Percentiles rank a stretch among this genome's conserved stretches.
Conservation (phyloP, 352 stramenopile genomes). For the Globisporangium parvum region DNA sequence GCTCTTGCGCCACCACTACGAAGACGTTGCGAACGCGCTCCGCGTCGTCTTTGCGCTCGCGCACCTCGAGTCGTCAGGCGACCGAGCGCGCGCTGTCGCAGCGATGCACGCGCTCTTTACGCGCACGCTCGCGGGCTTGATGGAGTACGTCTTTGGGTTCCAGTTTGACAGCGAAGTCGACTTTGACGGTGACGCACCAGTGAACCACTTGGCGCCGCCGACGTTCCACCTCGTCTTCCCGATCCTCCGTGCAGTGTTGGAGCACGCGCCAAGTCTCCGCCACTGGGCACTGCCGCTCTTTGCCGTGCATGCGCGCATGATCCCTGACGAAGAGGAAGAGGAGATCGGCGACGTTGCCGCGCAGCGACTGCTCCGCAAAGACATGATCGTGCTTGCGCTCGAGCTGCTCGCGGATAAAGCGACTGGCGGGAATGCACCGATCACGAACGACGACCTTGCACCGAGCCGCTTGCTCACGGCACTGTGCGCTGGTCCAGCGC, state of each 20-base stretch:
- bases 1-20: conserved; percentile 56
- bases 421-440: conserved; percentile 38
- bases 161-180: conserved; percentile 76
- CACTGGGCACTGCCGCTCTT: conserved; percentile 73
- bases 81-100: conserved; percentile 28
- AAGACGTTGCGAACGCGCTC: conserved; percentile 55
- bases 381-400: conserved; percentile 73
- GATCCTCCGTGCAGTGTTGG: conserved; percentile 52
- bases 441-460: conserved; percentile 57
- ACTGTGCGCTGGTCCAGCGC: conserved; percentile 44
- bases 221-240: conserved; percentile 80
- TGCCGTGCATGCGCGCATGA: conserved; percentile 78
- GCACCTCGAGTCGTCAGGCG: conserved; percentile 30
- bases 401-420: conserved; percentile 55
- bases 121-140: conserved; percentile 49
- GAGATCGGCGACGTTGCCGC: conserved; percentile 78
- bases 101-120: conserved; percentile 48
- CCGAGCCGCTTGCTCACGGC: conserved; percentile 51
- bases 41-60: conserved; percentile 45
- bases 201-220: conserved; percentile 60
- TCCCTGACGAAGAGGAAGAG: conserved; percentile 83
- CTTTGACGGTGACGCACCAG: conserved; percentile 57
- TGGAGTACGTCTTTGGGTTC: conserved; percentile 80
- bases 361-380: conserved; percentile 62
- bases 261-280: conserved; percentile 40